Percentiles rank a stretch among this genome's conserved stretches.
Evolutionary conservation across 805 yeast genomes (phyloP).

Genomic region (Priceomyces castillae): DNA sequence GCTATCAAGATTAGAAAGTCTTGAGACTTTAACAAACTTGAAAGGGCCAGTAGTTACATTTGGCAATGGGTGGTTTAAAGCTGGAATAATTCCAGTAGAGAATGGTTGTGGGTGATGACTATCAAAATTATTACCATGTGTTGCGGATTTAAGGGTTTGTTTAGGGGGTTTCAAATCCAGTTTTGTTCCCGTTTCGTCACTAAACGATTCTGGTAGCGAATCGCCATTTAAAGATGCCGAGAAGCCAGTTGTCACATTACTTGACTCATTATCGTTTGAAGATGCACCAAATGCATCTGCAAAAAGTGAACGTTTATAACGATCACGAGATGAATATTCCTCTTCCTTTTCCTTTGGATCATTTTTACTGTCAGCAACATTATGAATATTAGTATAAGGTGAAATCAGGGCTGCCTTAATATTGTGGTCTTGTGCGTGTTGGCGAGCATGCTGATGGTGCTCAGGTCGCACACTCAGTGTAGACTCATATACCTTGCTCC

Average conservation of each 20-base stretch:
- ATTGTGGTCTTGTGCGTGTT: too few relatives aligned
- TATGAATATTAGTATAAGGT: too few relatives aligned
- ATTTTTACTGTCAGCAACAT: not conserved
- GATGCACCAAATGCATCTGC: not conserved
- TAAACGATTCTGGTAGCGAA: not conserved
- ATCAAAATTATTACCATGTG: not conserved
- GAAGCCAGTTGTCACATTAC: not conserved
- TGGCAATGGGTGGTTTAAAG: not conserved
- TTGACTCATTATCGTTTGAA: not conserved
- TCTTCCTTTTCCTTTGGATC: not conserved
- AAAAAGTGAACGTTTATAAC: not conserved
- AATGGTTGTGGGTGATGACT: not conserved
- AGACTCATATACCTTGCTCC: not conserved
- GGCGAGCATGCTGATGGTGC: too few relatives aligned
- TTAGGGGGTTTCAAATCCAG: not conserved
- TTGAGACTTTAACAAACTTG: slow-evolving; percentile 12
- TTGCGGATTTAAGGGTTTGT: not conserved
- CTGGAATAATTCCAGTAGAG: not conserved
- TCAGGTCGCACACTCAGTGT: too few relatives aligned
- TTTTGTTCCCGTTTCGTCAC: not conserved
- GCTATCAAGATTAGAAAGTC: slow-evolving; percentile 11
- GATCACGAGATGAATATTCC: not conserved
- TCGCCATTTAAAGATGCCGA: not conserved
- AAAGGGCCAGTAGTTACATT: slow-evolving; percentile 14
- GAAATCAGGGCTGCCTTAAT: too few relatives aligned